phyloP scores from a whole-genome alignment of 2,329 filamentous ascomycete genomes.

The Cercospora sojina region DNA sequence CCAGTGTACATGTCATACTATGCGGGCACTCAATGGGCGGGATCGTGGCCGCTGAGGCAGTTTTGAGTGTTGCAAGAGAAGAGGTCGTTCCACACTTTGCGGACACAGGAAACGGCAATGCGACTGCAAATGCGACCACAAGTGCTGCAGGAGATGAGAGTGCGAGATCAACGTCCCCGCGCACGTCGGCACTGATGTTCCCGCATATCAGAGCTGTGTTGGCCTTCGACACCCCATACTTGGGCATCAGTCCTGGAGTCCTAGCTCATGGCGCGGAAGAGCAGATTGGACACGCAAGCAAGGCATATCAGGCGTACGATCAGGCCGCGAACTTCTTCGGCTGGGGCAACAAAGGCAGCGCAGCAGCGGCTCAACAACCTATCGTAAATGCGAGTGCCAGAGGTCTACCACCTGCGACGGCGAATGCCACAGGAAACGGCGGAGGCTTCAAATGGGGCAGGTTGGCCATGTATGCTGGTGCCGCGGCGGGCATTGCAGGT shows the following conservation, averaged over 20 bases:
- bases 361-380: constrained; percentile 19
- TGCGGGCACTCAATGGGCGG: constrained; percentile 88
- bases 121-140: constrained; percentile 6
- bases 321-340: constrained; percentile 62
- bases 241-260: constrained; percentile 76
- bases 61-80: constrained; percentile 72
- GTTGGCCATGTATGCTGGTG: constrained; percentile 81
- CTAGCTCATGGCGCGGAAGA: constrained; percentile 85
- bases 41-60: constrained; percentile 87
- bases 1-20: constrained; percentile 77
- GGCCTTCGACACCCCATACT: constrained; percentile 67
- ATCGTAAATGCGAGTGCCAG: constrained; percentile 32
- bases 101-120: neutral
- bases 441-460: constrained; percentile 48
- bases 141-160: constrained; percentile 1
- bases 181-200: constrained; percentile 67
- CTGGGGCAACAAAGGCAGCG: constrained; percentile 26
- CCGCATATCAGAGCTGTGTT: constrained; percentile 81
- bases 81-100: constrained; percentile 46
- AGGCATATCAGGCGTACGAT: constrained; percentile 66
- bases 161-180: constrained; percentile 25
- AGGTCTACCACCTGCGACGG: constrained; percentile 33
- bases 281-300: constrained; percentile 73
- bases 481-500: constrained; percentile 73
- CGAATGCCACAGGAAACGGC: constrained; percentile 18